Evolutionary conservation across 2,329 filamentous ascomycete species (phyloP).

Genomic region (Elsinoe batatas): DNA sequence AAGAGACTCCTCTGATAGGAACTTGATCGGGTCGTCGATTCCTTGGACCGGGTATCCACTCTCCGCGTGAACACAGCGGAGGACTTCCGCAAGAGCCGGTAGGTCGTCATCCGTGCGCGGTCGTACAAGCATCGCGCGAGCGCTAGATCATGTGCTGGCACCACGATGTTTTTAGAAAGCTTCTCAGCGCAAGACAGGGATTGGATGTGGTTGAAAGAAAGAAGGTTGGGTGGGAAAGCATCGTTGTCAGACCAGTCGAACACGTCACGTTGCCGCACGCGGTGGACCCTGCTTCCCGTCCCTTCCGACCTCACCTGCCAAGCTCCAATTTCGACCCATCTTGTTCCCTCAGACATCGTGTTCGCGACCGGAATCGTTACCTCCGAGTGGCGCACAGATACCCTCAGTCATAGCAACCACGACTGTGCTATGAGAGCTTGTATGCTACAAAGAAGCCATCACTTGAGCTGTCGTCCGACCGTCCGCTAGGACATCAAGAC

Average conservation of each 20-base stretch:
- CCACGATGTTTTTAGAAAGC: too few relatives aligned
- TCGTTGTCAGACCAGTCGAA: neutral
- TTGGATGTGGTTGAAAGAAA: neutral
- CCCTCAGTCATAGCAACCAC: too few relatives aligned
- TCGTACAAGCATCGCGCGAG: conserved; percentile 11
- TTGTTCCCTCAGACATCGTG: neutral
- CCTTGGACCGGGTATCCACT: conserved; percentile 24
- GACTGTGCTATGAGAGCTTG: too few relatives aligned
- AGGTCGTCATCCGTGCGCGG: conserved; percentile 19
- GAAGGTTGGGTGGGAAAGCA: neutral
- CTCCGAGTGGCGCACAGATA: too few relatives aligned
- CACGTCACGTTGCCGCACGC: too few relatives aligned
- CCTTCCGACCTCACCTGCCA: neutral
- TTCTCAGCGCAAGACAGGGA: neutral
- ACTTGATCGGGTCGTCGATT: conserved; percentile 14
- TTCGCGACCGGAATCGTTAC: neutral
- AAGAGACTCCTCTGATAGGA: conserved; percentile 12
- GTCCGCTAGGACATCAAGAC: too few relatives aligned
- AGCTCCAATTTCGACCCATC: neutral
- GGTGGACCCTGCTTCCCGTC: neutral
- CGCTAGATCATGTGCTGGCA: too few relatives aligned
- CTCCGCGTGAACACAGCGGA: conserved; percentile 18
- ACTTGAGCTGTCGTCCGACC: too few relatives aligned
- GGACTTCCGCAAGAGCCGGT: conserved; percentile 17
- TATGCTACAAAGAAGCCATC: too few relatives aligned